phyloP scores from a whole-genome alignment of 495 filamentous ascomycete genomes.

The Neurospora pannonica region DNA sequence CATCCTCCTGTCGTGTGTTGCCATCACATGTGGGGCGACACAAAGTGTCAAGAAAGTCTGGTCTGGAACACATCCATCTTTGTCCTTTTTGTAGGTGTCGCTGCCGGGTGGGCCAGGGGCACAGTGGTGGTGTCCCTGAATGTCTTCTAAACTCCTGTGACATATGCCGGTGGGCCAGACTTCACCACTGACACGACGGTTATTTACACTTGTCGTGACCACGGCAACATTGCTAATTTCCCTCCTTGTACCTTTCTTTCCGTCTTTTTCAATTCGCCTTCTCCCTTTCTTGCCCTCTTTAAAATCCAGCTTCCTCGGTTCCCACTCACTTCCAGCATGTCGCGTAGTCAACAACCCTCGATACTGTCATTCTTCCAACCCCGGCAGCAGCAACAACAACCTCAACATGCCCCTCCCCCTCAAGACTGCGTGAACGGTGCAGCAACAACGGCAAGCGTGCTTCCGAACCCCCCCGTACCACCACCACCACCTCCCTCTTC shows the following conservation, averaged over 20 bases:
- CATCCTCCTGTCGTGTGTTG: not conserved
- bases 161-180: not conserved
- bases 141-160: not conserved
- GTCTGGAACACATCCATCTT: not conserved
- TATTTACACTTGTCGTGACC: not conserved
- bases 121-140: not conserved
- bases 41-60: not conserved
- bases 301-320: not conserved
- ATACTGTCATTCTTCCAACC: constrained; percentile 41
- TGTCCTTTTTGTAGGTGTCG: not conserved
- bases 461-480: constrained; percentile 5
- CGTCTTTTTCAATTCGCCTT: not conserved
- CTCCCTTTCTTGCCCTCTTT: not conserved
- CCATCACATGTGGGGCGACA: not conserved
- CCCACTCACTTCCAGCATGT: constrained; percentile 8
- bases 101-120: not conserved
- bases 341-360: constrained; percentile 30
- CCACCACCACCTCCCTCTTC: constrained; percentile 14
- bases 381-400: constrained; percentile 1
- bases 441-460: not conserved
- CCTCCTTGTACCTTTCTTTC: not conserved
- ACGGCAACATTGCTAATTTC: not conserved
- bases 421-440: not conserved
- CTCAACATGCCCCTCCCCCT: not conserved
- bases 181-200: not conserved